Conservation (phyloP, 192 early-diverging fungal species). For the Coemansia sp. region DNA sequence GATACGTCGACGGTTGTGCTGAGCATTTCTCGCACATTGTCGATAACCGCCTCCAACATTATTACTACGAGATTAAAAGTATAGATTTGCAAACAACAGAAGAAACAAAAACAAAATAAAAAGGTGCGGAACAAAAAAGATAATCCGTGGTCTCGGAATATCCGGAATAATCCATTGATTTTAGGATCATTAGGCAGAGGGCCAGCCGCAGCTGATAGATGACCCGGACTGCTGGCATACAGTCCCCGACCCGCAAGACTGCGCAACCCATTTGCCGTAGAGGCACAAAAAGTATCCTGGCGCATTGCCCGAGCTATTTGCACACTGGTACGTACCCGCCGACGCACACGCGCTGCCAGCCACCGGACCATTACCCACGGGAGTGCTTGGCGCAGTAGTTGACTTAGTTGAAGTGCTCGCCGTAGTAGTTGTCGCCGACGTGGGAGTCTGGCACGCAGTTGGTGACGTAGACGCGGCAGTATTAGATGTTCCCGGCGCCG, state of each 20-base stretch:
- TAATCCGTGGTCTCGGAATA: not conserved
- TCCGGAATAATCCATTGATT: not conserved
- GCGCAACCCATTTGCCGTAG: constrained; percentile 27
- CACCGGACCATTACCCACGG: constrained; percentile 17
- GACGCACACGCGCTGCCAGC: constrained; percentile 17
- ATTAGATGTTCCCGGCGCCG: not conserved
- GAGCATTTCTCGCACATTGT: constrained; percentile 33
- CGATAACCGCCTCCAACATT: constrained; percentile 17
- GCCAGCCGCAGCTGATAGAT: constrained; percentile 31
- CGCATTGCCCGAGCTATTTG: constrained; percentile 13
- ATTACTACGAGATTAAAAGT: not conserved
- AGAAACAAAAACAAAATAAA: constrained; percentile 3
- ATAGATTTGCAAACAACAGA: not conserved
- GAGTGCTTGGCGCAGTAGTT: not conserved
- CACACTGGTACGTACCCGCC: constrained; percentile 21
- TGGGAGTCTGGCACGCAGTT: not conserved
- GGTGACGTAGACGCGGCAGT: not conserved
- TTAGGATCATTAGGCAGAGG: not conserved
- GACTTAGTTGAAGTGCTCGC: not conserved
- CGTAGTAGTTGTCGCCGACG: not conserved
- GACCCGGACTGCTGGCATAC: constrained; percentile 28
- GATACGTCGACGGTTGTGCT: constrained; percentile 35
- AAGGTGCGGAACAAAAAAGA: not conserved
- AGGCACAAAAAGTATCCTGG: constrained; percentile 31
- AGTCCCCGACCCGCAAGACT: constrained; percentile 31